Evolutionary conservation across 345 rosid genomes (phyloP), one percentile per base, ranked within the genome.

Genomic region (Euphorbia peplus): DNA sequence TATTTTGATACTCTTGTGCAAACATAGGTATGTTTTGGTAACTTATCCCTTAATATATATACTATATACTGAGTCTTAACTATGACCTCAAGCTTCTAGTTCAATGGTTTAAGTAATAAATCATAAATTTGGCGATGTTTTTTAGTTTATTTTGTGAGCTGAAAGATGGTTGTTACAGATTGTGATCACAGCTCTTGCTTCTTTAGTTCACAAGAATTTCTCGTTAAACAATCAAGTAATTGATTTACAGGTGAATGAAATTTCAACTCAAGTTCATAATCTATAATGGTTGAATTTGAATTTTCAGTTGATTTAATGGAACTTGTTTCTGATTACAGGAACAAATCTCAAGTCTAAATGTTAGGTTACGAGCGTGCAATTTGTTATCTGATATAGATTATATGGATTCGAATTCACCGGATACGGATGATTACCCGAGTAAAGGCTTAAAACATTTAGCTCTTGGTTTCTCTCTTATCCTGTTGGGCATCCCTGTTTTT

Each of bases 131-230:
- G 4, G 16, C 8, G 47, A 8, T 39, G 35, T 18, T 26, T 32
- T 41, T 15, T 24, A 19, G 58, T 59, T 54, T 41, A 47, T 32
- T 51, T 64, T 19, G 28, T 15, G 51, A 29, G 9, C 15, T 39
- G 26, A 25, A 24, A 22, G 11, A 3, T 71, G 41, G 39, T 62
- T 66, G 41, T 52, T 78, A 75, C 93, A 88, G 93, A 57, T 88
- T 66, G 51, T 80, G 69, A 66, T 82, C 22, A 79, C 83, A 7
- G 79, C 72, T 56, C 79, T 86, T 59, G 62, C 84, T 75, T 82
- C 88, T 56, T 64, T 85, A 76, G 74, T 82, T 15, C 86, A 79
- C 79, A 86, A 78, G 82, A 86, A 84, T 68, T 76, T 84, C 78
- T 76, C 81, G 47, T 69, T 86, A n/a, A 85, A 78, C 58, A 54